Percentiles rank a stretch among this genome's conserved stretches.
These are phyloP conservation scores for Cardamine resedifolia DNA, from an alignment of 345 rosid species.

Conservation along the genomic window DNA sequence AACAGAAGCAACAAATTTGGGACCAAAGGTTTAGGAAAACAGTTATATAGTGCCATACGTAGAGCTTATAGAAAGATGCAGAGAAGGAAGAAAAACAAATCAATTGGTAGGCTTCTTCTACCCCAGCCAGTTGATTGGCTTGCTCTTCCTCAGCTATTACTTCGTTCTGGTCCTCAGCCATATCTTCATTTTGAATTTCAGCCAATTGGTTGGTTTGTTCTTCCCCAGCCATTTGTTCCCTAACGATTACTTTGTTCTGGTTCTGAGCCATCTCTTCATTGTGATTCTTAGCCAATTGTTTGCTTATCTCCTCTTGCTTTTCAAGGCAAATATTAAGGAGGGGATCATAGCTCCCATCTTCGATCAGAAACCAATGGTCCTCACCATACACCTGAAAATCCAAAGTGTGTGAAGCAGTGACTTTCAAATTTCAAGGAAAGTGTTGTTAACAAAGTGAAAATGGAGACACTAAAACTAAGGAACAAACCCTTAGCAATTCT, in stretches of 20 bases:
- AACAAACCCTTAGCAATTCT: slow-evolving; percentile 38
- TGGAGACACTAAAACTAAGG: not conserved
- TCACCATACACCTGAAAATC: slow-evolving; percentile 41
- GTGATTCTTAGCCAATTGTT: not conserved
- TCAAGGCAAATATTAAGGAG: slow-evolving; percentile 37
- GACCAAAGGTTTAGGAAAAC: not conserved
- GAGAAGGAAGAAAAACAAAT: slow-evolving; percentile 1
- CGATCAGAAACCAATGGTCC: slow-evolving; percentile 42
- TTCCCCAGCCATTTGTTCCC: not conserved
- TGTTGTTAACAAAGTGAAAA: not conserved
- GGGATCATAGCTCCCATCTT: slow-evolving; percentile 33
- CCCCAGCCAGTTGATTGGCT: not conserved
- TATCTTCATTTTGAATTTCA: not conserved
- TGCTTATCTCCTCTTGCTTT: slow-evolving; percentile 7
- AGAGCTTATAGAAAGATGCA: not conserved
- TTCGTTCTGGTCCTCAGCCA: not conserved
- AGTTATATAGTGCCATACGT: not conserved
- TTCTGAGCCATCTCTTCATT: not conserved
- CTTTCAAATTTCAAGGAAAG: not conserved
- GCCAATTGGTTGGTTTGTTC: not conserved
- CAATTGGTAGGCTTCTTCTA: too few relatives aligned
- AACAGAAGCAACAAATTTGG: not conserved
- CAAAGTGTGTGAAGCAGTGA: not conserved
- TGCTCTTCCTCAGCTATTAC: not conserved
- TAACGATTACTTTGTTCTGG: not conserved